Evolutionary conservation across 192 early-diverging fungal species (phyloP).

Genomic region (Dimargaris cristalligena): DNA sequence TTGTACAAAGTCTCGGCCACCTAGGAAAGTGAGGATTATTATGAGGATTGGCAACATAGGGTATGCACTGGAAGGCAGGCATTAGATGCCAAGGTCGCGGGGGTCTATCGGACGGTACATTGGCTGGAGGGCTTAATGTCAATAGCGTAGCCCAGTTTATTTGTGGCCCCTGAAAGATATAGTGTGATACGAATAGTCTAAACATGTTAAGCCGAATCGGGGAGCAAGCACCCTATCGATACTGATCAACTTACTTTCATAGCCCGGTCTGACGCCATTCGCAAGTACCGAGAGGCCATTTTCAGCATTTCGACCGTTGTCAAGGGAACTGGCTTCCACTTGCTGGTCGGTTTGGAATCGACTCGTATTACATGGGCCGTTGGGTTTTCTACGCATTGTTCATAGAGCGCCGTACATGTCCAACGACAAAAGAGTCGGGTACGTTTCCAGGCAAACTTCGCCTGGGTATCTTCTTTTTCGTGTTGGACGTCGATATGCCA

Average conservation of each 20-base stretch:
- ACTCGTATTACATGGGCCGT: conserved; percentile 42
- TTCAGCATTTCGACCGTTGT: conserved; percentile 93
- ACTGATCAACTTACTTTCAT: conserved; percentile 51
- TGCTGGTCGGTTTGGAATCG: conserved; percentile 43
- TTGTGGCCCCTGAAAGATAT: too few species aligned
- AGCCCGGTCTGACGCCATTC: conserved; percentile 56
- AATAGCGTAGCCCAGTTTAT: too few species aligned
- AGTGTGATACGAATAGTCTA: too few species aligned
- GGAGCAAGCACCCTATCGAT: too few species aligned
- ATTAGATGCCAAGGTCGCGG: too few species aligned
- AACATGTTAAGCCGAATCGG: too few species aligned
- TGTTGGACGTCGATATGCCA: conserved; percentile 68
- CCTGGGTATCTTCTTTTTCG: conserved; percentile 26
- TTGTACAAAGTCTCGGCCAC: conserved; percentile 82
- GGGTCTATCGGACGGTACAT: too few species aligned
- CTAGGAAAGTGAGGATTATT: too few species aligned
- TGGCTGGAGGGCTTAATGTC: too few species aligned
- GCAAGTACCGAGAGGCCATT: conserved; percentile 45
- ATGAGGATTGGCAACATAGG: too few species aligned
- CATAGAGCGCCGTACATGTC: conserved; percentile 51
- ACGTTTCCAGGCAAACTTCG: conserved; percentile 61
- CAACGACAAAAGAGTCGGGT: conserved; percentile 59
- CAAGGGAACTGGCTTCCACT: conserved; percentile 81
- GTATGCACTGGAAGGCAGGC: too few species aligned
- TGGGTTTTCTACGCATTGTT: conserved; percentile 42